Conservation (phyloP, 1,284 basidiomycete genomes). For the Cutaneotrichosporon sp. region DNA sequence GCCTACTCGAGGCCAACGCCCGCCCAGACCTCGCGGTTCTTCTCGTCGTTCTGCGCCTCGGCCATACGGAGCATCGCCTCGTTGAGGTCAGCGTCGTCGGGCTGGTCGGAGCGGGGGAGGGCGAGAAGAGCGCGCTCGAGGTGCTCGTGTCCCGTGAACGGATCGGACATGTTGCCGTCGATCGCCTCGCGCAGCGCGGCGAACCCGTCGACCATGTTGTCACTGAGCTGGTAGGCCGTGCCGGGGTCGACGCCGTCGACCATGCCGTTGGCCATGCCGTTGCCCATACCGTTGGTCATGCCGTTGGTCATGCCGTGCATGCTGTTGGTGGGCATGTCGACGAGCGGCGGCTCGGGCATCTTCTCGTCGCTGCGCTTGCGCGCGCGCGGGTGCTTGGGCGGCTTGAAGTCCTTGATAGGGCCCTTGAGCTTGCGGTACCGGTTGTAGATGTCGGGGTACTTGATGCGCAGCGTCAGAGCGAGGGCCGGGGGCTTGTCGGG, state of each 20-base stretch:
- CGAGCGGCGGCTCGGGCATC: not conserved
- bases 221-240: conserved; percentile 3
- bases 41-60: conserved; percentile 9
- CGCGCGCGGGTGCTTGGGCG: conserved; percentile 29
- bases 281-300: conserved; percentile 3
- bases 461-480: conserved; percentile 43
- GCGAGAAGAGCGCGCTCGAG: conserved; percentile 28
- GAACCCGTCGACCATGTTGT: conserved; percentile 14
- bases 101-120: conserved; percentile 20
- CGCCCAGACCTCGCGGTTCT: conserved; percentile 21
- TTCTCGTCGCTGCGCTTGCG: conserved; percentile 12
- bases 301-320: conserved; percentile 67
- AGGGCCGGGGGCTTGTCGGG: conserved; percentile 44
- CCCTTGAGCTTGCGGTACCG: conserved; percentile 49
- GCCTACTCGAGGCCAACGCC: conserved; percentile 5
- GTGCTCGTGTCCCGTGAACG: conserved; percentile 22
- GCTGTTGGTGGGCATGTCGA: too few species aligned
- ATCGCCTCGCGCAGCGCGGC: conserved; percentile 13
- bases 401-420: conserved; percentile 44
- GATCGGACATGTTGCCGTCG: conserved; percentile 15
- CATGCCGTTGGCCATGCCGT: not conserved
- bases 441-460: conserved; percentile 53
- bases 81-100: conserved; percentile 13
- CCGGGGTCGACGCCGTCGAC: conserved; percentile 6
- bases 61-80: conserved; percentile 27